phyloP scores from a whole-genome alignment of 2,329 filamentous ascomycete species.

The Neurospora sp. region DNA sequence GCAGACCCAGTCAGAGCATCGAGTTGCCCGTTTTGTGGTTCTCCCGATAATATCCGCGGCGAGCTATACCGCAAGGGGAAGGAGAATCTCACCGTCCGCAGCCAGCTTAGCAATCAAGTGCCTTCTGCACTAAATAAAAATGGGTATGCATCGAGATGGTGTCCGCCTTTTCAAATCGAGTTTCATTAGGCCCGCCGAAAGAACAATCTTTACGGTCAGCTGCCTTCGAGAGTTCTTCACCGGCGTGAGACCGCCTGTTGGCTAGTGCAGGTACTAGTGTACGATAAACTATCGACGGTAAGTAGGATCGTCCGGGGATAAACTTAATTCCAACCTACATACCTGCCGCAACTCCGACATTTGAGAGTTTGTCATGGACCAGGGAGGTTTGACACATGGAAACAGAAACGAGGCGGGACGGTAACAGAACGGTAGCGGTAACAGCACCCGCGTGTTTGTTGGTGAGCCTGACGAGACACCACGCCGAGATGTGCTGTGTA shows the following conservation, averaged over 20 bases:
- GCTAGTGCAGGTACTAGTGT: background rate
- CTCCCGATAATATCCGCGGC: background rate
- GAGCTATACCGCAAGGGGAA: background rate
- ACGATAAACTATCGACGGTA: background rate
- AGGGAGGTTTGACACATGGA: background rate
- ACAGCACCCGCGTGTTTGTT: background rate
- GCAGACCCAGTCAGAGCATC: background rate
- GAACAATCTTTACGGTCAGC: background rate
- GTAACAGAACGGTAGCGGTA: background rate
- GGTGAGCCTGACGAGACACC: background rate
- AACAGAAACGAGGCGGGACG: background rate
- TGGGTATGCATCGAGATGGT: background rate
- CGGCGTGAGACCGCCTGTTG: background rate
- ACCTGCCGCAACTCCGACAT: background rate
- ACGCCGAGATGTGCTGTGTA: background rate
- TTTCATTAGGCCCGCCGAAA: background rate
- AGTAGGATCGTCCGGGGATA: background rate
- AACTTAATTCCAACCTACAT: background rate
- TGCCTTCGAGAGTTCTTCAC: background rate
- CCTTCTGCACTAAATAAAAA: background rate
- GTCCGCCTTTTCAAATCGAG: background rate
- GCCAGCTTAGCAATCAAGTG: background rate
- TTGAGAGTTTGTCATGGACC: background rate
- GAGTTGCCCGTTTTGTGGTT: background rate
- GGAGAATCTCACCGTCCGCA: background rate